Evolutionary conservation across 23 red algal genomes (phyloP).

Genomic region (Gracilariopsis chorda): DNA sequence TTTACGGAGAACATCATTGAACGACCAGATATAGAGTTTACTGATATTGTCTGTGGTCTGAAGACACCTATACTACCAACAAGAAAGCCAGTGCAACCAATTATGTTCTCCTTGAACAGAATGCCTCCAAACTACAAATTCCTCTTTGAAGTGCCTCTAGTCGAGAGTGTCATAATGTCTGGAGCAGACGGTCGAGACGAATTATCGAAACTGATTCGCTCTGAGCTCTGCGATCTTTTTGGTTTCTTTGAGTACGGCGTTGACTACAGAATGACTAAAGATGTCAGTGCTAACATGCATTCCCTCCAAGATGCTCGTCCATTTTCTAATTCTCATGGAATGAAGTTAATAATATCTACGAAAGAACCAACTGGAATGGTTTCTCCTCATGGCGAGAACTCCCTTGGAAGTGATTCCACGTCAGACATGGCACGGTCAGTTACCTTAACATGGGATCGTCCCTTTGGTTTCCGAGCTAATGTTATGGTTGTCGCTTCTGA

Average conservation of each 20-base stretch:
- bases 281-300: constrained; percentile 55
- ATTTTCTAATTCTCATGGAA: constrained; percentile 12
- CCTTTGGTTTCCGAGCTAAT: constrained; percentile 68
- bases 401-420: not conserved
- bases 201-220: constrained; percentile 18
- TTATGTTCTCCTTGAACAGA: constrained; percentile 69
- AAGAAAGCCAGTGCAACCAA: constrained; percentile 63
- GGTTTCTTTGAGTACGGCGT: constrained; percentile 77
- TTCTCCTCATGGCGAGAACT: not conserved
- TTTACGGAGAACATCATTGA: constrained; percentile 85
- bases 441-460: constrained; percentile 64
- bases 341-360: constrained; percentile 41
- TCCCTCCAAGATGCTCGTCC: constrained; percentile 52
- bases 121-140: constrained; percentile 74
- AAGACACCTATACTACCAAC: constrained; percentile 66
- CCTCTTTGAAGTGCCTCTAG: constrained; percentile 56
- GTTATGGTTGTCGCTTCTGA: constrained; percentile 75
- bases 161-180: constrained; percentile 58
- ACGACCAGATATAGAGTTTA: constrained; percentile 78
- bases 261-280: constrained; percentile 74
- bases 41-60: constrained; percentile 73
- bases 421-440: constrained; percentile 11
- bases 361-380: not conserved
- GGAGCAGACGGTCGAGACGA: constrained; percentile 55
- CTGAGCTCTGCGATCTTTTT: constrained; percentile 52